Evolutionary conservation across 768 basidiomycete genomes (phyloP).

Genomic region (Phanerochaete carnosa): DNA sequence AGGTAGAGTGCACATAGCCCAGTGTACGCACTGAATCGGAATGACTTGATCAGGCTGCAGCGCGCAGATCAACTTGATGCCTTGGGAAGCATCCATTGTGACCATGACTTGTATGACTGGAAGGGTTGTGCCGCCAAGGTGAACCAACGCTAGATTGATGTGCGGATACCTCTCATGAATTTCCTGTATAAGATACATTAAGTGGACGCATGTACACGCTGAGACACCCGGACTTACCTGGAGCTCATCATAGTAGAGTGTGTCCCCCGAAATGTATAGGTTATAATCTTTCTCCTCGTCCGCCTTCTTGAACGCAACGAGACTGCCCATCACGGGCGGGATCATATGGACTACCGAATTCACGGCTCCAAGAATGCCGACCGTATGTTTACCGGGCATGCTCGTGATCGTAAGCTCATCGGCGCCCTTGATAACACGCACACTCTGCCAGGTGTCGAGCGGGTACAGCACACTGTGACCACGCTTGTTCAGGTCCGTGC

Average conservation of each 20-base stretch:
- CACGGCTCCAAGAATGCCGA: slow-evolving; percentile 20
- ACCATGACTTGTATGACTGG: slow-evolving; percentile 24
- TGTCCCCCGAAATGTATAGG: slow-evolving; percentile 31
- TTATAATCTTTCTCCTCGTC: slow-evolving; percentile 24
- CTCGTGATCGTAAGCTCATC: too few species aligned
- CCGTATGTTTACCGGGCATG: slow-evolving; percentile 29
- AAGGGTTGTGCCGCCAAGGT: slow-evolving; percentile 32
- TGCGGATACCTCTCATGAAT: slow-evolving; percentile 29
- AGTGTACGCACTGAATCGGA: slow-evolving; percentile 23
- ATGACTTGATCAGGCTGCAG: slow-evolving; percentile 29
- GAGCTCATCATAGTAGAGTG: slow-evolving; percentile 30
- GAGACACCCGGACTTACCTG: slow-evolving; percentile 17
- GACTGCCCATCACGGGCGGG: slow-evolving; percentile 28
- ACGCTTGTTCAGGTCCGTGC: slow-evolving; percentile 17
- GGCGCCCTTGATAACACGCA: slow-evolving; percentile 6
- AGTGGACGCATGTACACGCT: not conserved
- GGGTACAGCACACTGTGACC: slow-evolving; percentile 10
- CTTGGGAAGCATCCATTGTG: slow-evolving; percentile 33
- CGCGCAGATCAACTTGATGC: slow-evolving; percentile 27
- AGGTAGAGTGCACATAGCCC: not conserved
- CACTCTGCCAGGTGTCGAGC: slow-evolving; percentile 13
- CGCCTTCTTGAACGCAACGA: slow-evolving; percentile 21
- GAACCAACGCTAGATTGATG: slow-evolving; percentile 29
- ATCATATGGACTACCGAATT: slow-evolving; percentile 26
- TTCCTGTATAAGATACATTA: not conserved